Evolutionary conservation across 1,139 yeast genomes (phyloP).

Genomic region (Pneumocystis carinii): DNA sequence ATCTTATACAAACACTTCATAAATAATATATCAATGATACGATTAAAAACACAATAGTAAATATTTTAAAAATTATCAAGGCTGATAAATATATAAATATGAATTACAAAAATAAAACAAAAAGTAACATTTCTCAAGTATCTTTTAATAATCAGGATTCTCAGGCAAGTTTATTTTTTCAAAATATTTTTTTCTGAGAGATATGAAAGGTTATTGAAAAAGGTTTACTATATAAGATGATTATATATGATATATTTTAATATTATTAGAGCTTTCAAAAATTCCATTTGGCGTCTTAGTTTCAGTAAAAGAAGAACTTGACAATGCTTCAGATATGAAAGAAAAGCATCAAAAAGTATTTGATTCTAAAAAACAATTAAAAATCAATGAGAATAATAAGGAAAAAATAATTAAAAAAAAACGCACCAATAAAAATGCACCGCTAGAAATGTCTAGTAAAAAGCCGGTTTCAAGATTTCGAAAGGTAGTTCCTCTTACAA

Average conservation of each 20-base stretch:
- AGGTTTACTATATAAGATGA: neutral
- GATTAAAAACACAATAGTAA: neutral
- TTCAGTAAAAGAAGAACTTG: neutral
- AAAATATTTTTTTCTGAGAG: neutral
- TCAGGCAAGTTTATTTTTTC: too few species aligned
- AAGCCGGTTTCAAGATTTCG: constrained; percentile 16
- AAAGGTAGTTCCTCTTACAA: constrained; percentile 16
- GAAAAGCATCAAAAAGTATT: neutral
- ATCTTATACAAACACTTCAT: neutral
- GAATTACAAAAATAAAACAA: too few species aligned
- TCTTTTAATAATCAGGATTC: too few species aligned
- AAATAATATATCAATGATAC: too few species aligned
- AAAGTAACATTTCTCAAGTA: too few species aligned
- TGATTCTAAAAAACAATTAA: neutral
- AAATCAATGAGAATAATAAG: neutral
- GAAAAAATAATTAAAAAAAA: neutral
- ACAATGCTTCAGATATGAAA: neutral
- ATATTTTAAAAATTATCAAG: neutral
- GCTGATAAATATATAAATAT: too few species aligned
- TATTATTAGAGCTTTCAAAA: neutral
- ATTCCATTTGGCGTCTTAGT: neutral
- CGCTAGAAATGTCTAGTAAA: constrained; percentile 17
- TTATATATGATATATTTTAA: neutral
- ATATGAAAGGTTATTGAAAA: neutral
- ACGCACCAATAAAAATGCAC: constrained; percentile 16